A percentile compares a stretch with the other conserved stretches of the same genome.
These are phyloP conservation scores for Populus alba DNA, from an alignment of 345 rosid genomes.

Conservation along the genomic window DNA sequence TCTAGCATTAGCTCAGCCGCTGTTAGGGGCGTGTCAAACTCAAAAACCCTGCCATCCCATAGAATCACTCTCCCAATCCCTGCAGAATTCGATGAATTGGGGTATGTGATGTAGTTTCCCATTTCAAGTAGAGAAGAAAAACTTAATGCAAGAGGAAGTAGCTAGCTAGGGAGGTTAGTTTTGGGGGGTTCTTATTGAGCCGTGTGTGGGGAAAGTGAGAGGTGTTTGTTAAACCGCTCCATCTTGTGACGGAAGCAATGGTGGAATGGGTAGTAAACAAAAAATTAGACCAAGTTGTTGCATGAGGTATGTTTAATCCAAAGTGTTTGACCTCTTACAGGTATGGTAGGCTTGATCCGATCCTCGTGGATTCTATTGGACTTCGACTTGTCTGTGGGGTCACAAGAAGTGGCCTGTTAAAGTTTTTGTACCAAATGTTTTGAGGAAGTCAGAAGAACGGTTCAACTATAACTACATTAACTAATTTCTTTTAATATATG, in stretches of 20 bases:
- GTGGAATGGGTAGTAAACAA: conserved; percentile 34
- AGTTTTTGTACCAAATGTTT: conserved; percentile 13
- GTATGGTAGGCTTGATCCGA: conserved; percentile 21
- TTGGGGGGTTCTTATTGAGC: not conserved
- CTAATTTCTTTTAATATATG: conserved; percentile 1
- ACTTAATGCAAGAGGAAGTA: not conserved
- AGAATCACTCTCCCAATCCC: conserved; percentile 52
- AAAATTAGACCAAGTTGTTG: conserved; percentile 31
- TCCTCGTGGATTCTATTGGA: not conserved
- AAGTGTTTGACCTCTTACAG: not conserved
- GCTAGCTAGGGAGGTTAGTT: not conserved
- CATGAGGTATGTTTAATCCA: conserved; percentile 4
- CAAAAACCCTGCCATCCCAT: conserved; percentile 55
- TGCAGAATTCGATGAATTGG: conserved; percentile 13
- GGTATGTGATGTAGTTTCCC: conserved; percentile 48
- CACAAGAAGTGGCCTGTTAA: not conserved
- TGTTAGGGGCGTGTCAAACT: conserved; percentile 43
- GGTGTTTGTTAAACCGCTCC: conserved; percentile 75
- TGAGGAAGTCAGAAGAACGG: conserved; percentile 40
- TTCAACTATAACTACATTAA: conserved; percentile 44
- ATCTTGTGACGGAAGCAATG: conserved; percentile 40
- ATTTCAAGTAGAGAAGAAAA: conserved; percentile 17
- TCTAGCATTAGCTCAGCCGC: conserved; percentile 87
- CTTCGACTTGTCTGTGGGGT: not conserved
- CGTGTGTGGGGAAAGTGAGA: not conserved